These are phyloP conservation scores for Stylonectria norvegica DNA, from an alignment of 2,329 filamentous ascomycete genomes.

Conservation along the genomic window DNA sequence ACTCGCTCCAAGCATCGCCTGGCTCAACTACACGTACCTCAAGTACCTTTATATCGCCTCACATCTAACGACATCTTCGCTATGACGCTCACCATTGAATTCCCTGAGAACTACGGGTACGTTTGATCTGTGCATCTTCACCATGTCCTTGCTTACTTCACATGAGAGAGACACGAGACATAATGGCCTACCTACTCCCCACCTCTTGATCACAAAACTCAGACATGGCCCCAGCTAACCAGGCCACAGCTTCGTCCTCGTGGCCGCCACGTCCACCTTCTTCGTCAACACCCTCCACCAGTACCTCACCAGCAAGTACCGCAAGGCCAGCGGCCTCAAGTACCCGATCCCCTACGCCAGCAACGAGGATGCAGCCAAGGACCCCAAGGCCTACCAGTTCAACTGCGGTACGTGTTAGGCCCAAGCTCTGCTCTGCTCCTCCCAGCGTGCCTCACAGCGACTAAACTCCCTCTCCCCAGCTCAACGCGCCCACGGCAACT, in stretches of 20 bases:
- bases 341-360: slow-evolving; percentile 59
- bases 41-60: slow-evolving; percentile 5
- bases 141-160: no score
- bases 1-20: no score
- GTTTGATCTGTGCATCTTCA: no score
- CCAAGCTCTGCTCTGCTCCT: background rate
- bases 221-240: no score
- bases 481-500: slow-evolving; percentile 62
- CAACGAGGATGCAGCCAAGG: slow-evolving; percentile 51
- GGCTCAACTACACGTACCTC: background rate
- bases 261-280: slow-evolving; percentile 53
- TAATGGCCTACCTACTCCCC: background rate
- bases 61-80: no score
- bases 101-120: slow-evolving; percentile 52
- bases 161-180: background rate
- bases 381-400: slow-evolving; percentile 54
- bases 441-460: background rate
- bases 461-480: slow-evolving; percentile 32
- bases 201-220: slow-evolving; percentile 2
- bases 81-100: slow-evolving; percentile 43
- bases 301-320: slow-evolving; percentile 44
- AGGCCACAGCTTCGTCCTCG: slow-evolving; percentile 61
- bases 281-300: slow-evolving; percentile 55
- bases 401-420: slow-evolving; percentile 53
- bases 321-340: slow-evolving; percentile 50